A percentile compares a stretch with the other conserved stretches of the same genome.
phyloP scores from a whole-genome alignment of 805 yeast genomes.

The Metschnikowia sp. region DNA sequence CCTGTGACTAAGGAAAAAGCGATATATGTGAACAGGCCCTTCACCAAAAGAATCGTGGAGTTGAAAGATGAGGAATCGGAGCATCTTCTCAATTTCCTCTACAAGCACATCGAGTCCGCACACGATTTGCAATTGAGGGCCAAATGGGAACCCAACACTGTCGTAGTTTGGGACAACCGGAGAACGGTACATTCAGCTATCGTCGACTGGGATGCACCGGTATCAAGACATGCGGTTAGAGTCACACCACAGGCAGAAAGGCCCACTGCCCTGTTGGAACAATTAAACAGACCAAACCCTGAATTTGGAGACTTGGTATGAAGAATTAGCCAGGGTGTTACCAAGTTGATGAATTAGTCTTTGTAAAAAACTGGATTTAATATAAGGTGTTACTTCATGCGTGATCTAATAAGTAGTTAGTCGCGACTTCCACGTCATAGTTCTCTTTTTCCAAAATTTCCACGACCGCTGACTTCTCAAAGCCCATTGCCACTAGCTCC shows the following conservation, averaged over 20 bases:
- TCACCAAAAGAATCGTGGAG: constrained; percentile 34
- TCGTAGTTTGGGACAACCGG: constrained; percentile 37
- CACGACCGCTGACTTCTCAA: constrained; percentile 59
- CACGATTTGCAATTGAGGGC: constrained; percentile 38
- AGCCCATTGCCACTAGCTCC: constrained; percentile 89
- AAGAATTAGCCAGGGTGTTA: no score
- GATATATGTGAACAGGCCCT: constrained; percentile 31
- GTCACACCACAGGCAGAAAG: constrained; percentile 38
- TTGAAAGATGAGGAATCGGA: constrained; percentile 34
- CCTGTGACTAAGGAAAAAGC: constrained; percentile 33
- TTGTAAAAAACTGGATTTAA: background rate
- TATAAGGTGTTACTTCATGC: constrained; percentile 36
- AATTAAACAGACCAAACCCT: constrained; percentile 29
- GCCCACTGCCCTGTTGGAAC: constrained; percentile 35
- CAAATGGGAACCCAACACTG: constrained; percentile 35
- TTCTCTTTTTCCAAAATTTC: constrained; percentile 65
- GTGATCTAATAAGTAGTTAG: constrained; percentile 74
- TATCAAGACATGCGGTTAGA: constrained; percentile 35
- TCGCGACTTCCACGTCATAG: constrained; percentile 84
- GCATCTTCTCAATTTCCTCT: constrained; percentile 29
- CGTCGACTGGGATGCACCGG: constrained; percentile 35
- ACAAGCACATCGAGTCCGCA: constrained; percentile 29
- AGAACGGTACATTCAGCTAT: constrained; percentile 34
- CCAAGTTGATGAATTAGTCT: no score
- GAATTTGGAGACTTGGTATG: constrained; percentile 7